phyloP scores from a whole-genome alignment of 805 yeast species.

The Suhomyces prunicola region DNA sequence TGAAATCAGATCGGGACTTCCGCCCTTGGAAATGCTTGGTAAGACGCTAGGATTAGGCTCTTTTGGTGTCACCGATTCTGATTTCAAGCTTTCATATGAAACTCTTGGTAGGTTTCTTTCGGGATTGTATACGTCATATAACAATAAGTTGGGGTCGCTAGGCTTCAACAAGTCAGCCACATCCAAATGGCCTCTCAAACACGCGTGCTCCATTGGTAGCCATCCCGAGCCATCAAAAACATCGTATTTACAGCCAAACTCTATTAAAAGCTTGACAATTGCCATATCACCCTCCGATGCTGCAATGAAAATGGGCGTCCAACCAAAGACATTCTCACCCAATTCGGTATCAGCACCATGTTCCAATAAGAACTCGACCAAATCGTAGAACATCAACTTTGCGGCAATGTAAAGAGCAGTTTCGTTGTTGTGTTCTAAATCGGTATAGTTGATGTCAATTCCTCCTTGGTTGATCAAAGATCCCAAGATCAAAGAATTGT shows the following conservation, averaged over 20 bases:
- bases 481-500: constrained; percentile 54
- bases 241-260: constrained; percentile 51
- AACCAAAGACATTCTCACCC: constrained; percentile 75
- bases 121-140: constrained; percentile 35
- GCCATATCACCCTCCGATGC: constrained; percentile 76
- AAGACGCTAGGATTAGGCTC: neutral
- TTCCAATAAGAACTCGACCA: constrained; percentile 54
- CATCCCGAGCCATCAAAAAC: constrained; percentile 82
- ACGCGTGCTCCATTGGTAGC: constrained; percentile 97
- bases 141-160: constrained; percentile 29
- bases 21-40: neutral
- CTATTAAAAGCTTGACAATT: constrained; percentile 54
- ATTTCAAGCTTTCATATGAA: constrained; percentile 1
- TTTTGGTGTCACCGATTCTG: neutral
- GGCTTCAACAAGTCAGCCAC: constrained; percentile 65
- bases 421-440: constrained; percentile 57
- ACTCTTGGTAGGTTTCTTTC: constrained; percentile 29
- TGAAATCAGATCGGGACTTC: neutral
- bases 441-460: constrained; percentile 62
- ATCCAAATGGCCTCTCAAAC: constrained; percentile 78
- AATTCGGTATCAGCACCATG: constrained; percentile 71
- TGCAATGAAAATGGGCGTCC: constrained; percentile 92
- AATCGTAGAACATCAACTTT: constrained; percentile 52
- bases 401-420: constrained; percentile 83
- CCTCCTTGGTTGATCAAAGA: constrained; percentile 54